Percentiles rank a stretch among this genome's conserved stretches.
Conservation (phyloP, 106 monocot genomes). For the Dioscorea alata region DNA sequence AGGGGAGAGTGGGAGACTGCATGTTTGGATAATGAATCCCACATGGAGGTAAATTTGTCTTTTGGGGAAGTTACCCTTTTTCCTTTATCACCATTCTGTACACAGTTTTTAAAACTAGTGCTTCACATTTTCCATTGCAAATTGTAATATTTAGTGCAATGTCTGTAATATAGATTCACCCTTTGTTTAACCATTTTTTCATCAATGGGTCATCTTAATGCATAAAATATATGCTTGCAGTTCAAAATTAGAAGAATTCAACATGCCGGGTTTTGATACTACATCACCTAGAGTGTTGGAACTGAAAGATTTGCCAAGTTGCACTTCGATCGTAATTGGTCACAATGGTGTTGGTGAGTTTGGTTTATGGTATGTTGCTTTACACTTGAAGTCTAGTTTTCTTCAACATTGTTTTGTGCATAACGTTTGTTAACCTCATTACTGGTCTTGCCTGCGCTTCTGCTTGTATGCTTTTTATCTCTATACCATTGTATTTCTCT, state of each 20-base stretch:
- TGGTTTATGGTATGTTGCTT: slow-evolving; percentile 64
- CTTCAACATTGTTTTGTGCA: too few species aligned
- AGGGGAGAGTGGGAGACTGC: slow-evolving; percentile 58
- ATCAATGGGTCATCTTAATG: not conserved
- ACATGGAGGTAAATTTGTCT: slow-evolving; percentile 62
- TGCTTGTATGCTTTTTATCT: too few species aligned
- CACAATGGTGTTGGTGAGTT: slow-evolving; percentile 68
- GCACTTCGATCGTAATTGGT: slow-evolving; percentile 49
- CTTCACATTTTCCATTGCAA: not conserved
- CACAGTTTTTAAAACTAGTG: too few species aligned
- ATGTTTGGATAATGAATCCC: slow-evolving; percentile 70
- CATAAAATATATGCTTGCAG: slow-evolving; percentile 34
- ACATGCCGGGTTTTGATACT: slow-evolving; percentile 46
- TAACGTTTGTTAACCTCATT: too few species aligned
- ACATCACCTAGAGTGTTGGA: slow-evolving; percentile 36
- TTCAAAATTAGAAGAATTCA: slow-evolving; percentile 51
- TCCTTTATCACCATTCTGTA: too few species aligned
- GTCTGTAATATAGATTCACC: not conserved
- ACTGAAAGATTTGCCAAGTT: slow-evolving; percentile 55
- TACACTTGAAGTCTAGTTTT: not conserved
- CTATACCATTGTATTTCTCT: too few species aligned
- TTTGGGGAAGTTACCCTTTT: too few species aligned
- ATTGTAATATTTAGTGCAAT: not conserved
- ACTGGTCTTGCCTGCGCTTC: too few species aligned
- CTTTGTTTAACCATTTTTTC: not conserved